A percentile compares a stretch with the other conserved stretches of the same genome.
These are phyloP conservation scores for Aspergillus mulundensis DNA, from an alignment of 495 filamentous ascomycete genomes.

Conservation along the genomic window DNA sequence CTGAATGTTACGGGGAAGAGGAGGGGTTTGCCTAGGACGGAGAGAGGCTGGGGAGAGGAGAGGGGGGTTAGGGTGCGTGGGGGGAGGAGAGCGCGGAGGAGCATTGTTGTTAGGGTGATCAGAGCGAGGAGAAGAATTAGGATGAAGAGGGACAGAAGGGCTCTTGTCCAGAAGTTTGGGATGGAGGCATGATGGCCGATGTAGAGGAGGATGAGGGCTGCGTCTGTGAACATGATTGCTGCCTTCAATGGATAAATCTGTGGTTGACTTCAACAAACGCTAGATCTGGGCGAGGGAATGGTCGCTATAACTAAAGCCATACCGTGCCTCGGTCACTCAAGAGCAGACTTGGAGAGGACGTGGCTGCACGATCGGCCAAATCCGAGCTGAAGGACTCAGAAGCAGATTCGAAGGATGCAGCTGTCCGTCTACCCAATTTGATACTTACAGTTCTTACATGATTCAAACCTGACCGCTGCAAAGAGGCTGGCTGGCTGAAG, in stretches of 20 bases:
- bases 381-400: no score
- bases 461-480: no score
- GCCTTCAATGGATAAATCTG: not conserved
- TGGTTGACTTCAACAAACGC: no score
- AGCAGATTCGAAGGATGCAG: no score
- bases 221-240: slow-evolving; percentile 5
- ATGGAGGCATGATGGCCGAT: slow-evolving; percentile 1
- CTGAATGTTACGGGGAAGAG: slow-evolving; percentile 11
- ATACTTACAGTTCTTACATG: no score
- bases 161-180: slow-evolving; percentile 4
- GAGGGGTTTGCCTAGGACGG: slow-evolving; percentile 16
- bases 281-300: no score
- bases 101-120: not conserved
- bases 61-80: slow-evolving; percentile 8
- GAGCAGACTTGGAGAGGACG: no score
- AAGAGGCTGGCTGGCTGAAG: not conserved
- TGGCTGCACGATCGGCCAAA: not conserved
- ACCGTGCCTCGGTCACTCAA: no score
- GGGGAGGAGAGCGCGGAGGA: not conserved
- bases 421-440: no score
- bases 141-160: not conserved
- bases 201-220: not conserved
- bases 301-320: no score
- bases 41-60: not conserved
- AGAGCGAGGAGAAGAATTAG: not conserved